Base-by-base conservation (phyloP, 2,329 filamentous ascomycete genomes). In the Simplicillium sp. region DNA sequence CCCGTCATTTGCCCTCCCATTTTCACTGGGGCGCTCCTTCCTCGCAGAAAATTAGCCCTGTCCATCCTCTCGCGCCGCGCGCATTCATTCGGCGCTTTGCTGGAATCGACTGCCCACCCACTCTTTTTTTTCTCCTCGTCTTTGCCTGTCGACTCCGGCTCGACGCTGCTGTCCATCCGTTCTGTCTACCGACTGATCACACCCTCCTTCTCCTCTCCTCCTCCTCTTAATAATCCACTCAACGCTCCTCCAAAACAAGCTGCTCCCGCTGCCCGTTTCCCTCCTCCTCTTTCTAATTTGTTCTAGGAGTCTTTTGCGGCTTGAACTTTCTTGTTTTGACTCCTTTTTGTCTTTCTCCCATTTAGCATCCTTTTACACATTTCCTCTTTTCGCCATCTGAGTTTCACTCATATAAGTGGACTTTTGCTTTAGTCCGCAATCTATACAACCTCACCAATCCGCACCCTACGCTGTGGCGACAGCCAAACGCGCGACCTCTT, bases 401-500 rank as follows among this genome's bases (percentile, higher is more conserved):
- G 12, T 15, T 7, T 15, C 31, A 33, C 12, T 13, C 31, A 33
- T 33, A 13, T 25, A 25, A 25, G 20, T 25, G 20, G 31, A 33
- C 13, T 15, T 13, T 33, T 33, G 31, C 31, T 33, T 33, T n/a
- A 13, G 15, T n/a, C 12, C 31, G 31, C 31, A 33, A 9, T 13
- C 12, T 33, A 33, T 13, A 15, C 45, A 40, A 38, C 43, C 35
- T 20, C 36, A 33, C 31, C 31, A 33, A 5, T 25, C 20, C 31
- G 13, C 12, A 40, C 43, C 45, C 42, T 41, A 46, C 31, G 37
- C 39, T 44, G 43, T 44, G 43, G 43, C 43, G 43, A 42, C 43
- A 44, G 43, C 39, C 39, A 44, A 44, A 44, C 43, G 43, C 43
- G 3, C 36, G 12, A n/a, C 34, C 43, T 46, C 34, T 44, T 44